A percentile compares a stretch with the other conserved stretches of the same genome.
Conservation (phyloP, 2,329 filamentous ascomycete species). For the Fusarium tuaranense region DNA sequence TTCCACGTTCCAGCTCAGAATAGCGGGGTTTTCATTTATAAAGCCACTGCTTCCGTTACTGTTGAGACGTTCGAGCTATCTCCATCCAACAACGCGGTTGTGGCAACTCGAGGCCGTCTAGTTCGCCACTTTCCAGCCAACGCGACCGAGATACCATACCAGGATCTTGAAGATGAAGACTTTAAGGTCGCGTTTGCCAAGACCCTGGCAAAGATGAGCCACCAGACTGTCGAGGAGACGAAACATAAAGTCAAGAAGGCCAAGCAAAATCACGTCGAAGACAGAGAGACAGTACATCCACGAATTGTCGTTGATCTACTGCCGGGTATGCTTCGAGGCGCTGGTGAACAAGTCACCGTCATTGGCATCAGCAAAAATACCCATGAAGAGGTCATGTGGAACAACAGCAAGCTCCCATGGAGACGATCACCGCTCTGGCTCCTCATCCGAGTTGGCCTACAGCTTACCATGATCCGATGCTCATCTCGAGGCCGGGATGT, state of each 20-base stretch:
- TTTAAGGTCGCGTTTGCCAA: constrained; percentile 41
- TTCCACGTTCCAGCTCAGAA: constrained; percentile 30
- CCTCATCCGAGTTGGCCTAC: constrained; percentile 63
- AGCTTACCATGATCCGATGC: constrained; percentile 45
- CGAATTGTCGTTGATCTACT: constrained; percentile 63
- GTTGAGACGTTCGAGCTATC: constrained; percentile 33
- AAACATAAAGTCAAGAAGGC: constrained; percentile 52
- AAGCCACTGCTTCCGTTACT: background rate
- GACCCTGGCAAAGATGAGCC: constrained; percentile 47
- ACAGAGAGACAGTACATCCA: constrained; percentile 62
- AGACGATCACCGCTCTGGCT: constrained; percentile 66
- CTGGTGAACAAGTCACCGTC: constrained; percentile 43
- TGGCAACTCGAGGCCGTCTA: constrained; percentile 17
- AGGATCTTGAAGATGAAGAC: background rate
- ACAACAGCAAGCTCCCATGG: constrained; percentile 52
- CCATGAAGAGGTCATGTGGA: constrained; percentile 65
- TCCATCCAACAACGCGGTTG: constrained; percentile 11
- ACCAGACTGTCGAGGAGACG: constrained; percentile 38
- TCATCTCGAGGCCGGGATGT: background rate
- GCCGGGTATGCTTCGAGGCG: constrained; percentile 52
- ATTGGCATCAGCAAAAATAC: constrained; percentile 60
- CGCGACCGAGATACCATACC: background rate
- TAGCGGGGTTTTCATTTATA: constrained; percentile 19
- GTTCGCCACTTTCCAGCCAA: constrained; percentile 28
- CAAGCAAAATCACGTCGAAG: constrained; percentile 50